These are phyloP conservation scores for Amphichorda felina DNA, from an alignment of 2,329 filamentous ascomycete species.

Conservation along the genomic window DNA sequence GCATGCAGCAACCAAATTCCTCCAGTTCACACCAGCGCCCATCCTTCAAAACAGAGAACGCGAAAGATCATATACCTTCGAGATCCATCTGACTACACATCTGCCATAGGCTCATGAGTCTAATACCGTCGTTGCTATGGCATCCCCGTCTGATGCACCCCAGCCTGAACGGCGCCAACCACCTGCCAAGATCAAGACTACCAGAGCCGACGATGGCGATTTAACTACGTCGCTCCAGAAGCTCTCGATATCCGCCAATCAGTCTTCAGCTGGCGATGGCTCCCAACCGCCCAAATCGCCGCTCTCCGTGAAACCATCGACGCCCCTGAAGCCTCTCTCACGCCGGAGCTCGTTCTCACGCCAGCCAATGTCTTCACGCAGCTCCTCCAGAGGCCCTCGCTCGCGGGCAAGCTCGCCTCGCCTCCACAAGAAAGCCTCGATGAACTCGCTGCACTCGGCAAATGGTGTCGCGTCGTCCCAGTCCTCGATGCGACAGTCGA, in stretches of 20 bases:
- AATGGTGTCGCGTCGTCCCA: slow-evolving; percentile 24
- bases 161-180: slow-evolving; percentile 20
- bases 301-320: slow-evolving; percentile 14
- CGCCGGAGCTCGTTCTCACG: slow-evolving; percentile 25
- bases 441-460: slow-evolving; percentile 41
- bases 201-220: slow-evolving; percentile 16
- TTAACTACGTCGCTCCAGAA: slow-evolving; percentile 30
- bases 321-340: slow-evolving; percentile 22
- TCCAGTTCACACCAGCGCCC: background rate
- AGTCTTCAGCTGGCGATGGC: slow-evolving; percentile 8
- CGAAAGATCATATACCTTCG: too few relatives aligned
- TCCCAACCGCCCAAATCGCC: slow-evolving; percentile 10
- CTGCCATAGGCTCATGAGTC: background rate
- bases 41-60: too few relatives aligned
- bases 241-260: slow-evolving; percentile 24
- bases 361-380: slow-evolving; percentile 23
- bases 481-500: slow-evolving; percentile 33
- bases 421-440: slow-evolving; percentile 43
- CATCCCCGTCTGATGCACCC: slow-evolving; percentile 7
- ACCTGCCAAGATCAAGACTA: slow-evolving; percentile 12
- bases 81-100: background rate
- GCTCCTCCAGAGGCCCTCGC: slow-evolving; percentile 26
- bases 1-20: too few relatives aligned
- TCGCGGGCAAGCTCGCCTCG: slow-evolving; percentile 36
- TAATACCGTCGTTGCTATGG: background rate